A percentile compares a stretch with the other conserved stretches of the same genome.
Conservation (phyloP, 768 basidiomycete genomes). For the Leccinum truebloodii region DNA sequence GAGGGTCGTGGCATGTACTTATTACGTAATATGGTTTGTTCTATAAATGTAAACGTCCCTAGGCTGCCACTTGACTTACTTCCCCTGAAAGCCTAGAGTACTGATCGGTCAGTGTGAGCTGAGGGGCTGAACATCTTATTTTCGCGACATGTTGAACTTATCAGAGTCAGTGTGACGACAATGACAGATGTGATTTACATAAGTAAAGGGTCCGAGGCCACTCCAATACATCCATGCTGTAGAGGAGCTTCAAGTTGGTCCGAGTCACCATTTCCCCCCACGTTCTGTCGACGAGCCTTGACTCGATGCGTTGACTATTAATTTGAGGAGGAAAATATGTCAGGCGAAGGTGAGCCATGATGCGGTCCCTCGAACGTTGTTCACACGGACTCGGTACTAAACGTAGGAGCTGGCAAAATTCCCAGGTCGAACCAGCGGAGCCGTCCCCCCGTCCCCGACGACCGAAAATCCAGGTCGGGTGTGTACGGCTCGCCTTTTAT, state of each 20-base stretch:
- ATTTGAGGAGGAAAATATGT: constrained; percentile 6
- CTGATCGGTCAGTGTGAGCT: too few species aligned
- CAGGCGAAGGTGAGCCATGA: constrained; percentile 28
- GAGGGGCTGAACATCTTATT: not conserved
- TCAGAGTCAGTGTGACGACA: not conserved
- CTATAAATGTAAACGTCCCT: too few species aligned
- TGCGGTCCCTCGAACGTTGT: not conserved
- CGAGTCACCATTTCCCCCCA: not conserved
- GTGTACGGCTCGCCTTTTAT: constrained; percentile 1
- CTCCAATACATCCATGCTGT: not conserved
- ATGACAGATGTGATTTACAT: not conserved
- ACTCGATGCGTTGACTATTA: not conserved
- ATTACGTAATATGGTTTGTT: constrained; percentile 22
- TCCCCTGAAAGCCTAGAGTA: not conserved
- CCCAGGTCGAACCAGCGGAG: constrained; percentile 35
- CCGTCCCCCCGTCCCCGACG: constrained; percentile 21
- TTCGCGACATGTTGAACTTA: not conserved
- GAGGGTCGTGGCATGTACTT: constrained; percentile 5
- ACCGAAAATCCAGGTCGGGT: constrained; percentile 49
- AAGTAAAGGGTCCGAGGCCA: not conserved
- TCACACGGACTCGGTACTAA: not conserved
- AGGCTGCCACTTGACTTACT: constrained; percentile 4
- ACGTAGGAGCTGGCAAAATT: not conserved
- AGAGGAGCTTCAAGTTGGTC: not conserved
- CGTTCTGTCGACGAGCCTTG: not conserved